Evolutionary conservation across 1,284 basidiomycete genomes (phyloP), one percentile per base, ranked within the genome.

Genomic region (Malassezia japonica): DNA sequence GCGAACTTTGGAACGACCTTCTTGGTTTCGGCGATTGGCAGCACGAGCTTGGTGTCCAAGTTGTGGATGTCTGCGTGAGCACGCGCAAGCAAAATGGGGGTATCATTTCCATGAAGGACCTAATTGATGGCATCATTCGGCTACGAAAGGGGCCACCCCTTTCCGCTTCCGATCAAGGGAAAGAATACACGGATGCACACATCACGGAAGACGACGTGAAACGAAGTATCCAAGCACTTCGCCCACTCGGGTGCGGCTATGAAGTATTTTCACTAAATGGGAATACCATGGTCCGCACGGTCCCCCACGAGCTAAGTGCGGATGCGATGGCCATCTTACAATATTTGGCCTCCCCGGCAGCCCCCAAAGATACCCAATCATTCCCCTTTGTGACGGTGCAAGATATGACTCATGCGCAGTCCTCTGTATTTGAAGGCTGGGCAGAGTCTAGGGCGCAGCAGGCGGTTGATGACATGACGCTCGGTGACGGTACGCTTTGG

Each of bases 41-140:
- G 65, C 87, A 88, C 72, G 91, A 94, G 66, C 80, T 98, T 1
- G 88, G 88, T 2, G 87, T 96, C 23, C 92, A 99, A 77, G 85
- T 98, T 57, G 89, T 98, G 41, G 92, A 98, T 71, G 82, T 98
- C 15, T 96, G 92, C 66, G 83, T 96, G 27, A 84, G 82, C 68
- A 92, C 87, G 8, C 77, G 91, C 36, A 83, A 85, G 50, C 76
- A 82, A 36, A 95, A 95, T 61, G 92, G 94, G 0, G 92, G 94
- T 0, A 76, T 96, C 46, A 89, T 98, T 48, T 84, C 85, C 61
- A 82, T 96, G 79, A 78, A 79, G 10, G 90, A 96, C 72, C 77
- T 98, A 35, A 78, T 94, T 16, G 75, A 82, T 27, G 78, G 89
- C 43, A 81, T 99, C 35, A 81, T 80, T 54, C 82, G 80, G 63